Conservation (phyloP, 805 yeast species). For the Suhomyces sp. region DNA sequence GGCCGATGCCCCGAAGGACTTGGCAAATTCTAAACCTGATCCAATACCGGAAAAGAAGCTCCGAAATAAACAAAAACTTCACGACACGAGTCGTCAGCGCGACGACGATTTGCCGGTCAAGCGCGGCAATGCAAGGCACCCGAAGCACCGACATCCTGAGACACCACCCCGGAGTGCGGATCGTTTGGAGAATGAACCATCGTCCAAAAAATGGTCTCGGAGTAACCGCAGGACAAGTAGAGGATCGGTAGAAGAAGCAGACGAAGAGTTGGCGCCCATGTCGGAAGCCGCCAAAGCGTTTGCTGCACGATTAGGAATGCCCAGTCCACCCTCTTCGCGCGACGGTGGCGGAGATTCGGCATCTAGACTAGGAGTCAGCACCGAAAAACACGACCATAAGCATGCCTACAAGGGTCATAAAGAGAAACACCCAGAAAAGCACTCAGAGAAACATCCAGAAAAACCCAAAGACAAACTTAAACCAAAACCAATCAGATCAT, state of each 20-base stretch:
- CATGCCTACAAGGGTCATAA: neutral
- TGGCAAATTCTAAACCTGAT: neutral
- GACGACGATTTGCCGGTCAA: neutral
- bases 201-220: neutral
- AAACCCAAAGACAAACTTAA: neutral
- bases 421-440: neutral
- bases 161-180: neutral
- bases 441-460: neutral
- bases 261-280: conserved; percentile 18
- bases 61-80: neutral
- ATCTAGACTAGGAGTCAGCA: neutral
- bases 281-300: conserved; percentile 30
- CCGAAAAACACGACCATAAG: neutral
- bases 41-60: neutral
- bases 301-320: conserved; percentile 28
- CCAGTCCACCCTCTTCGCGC: conserved; percentile 2
- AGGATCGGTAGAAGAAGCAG: neutral
- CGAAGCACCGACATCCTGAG: neutral
- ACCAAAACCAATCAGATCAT: neutral
- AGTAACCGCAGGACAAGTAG: neutral
- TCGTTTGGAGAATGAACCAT: neutral
- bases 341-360: neutral
- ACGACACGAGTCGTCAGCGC: neutral
- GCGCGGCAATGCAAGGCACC: neutral
- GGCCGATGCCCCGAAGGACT: conserved; percentile 25